These are phyloP conservation scores for Cytauxzoon felis DNA, from an alignment of 169 alveolate genomes.

Conservation along the genomic window DNA sequence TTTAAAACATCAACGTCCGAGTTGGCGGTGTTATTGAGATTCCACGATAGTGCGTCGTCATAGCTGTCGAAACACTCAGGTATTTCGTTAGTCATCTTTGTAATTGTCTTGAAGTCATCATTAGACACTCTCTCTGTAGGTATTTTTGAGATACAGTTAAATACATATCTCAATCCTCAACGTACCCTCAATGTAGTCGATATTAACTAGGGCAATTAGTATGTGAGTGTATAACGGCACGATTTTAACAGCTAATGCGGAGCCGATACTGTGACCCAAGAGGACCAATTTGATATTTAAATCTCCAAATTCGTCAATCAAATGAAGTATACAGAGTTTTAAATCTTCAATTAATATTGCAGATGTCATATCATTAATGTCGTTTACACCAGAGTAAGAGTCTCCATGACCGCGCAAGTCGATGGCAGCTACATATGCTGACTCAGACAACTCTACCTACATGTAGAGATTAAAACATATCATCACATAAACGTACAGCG, in stretches of 20 bases:
- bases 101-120: not conserved
- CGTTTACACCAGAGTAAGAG: slow-evolving; percentile 4
- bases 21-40: not conserved
- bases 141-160: not conserved
- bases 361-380: not conserved
- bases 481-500: not conserved
- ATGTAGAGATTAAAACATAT: not conserved
- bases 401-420: slow-evolving; percentile 9
- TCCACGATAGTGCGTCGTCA: not conserved
- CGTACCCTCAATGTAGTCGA: not conserved
- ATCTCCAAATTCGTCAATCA: not conserved
- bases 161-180: not conserved
- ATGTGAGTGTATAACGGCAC: not conserved
- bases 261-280: slow-evolving; percentile 15
- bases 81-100: not conserved
- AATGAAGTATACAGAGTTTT: not conserved
- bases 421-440: slow-evolving; percentile 10
- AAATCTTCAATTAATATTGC: not conserved
- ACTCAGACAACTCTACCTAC: not conserved
- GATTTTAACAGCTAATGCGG: slow-evolving; percentile 7
- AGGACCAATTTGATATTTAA: not conserved
- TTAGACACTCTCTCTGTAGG: not conserved
- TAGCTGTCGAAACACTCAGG: not conserved
- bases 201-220: not conserved
- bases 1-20: not conserved